Base-by-base conservation (phyloP, 2,329 filamentous ascomycete species). In the Canariomyces notabilis region DNA sequence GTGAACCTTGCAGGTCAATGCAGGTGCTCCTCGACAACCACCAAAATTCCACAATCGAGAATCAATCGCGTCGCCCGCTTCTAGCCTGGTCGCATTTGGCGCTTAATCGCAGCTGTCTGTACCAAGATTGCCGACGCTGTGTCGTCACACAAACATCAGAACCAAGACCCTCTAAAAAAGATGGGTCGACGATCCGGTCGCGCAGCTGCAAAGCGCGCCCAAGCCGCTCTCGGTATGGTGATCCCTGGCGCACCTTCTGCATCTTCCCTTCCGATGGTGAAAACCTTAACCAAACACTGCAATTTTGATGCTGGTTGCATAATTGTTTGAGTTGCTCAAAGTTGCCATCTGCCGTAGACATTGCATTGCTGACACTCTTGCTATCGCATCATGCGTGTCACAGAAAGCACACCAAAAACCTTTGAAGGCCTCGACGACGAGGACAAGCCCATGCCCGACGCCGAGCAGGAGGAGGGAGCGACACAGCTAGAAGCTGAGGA, bases 351-450 rank as follows among this genome's bases (percentile, higher is more conserved):
- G 15, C 22, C 16, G 12, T 12, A 11, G 19, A 12, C n/a, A 31
- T 32, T 29, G 18, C n/a, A 19, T 45, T 45, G 26, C 42, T 45
- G 8, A 45, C 42, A 12, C 6, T n/a, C 9, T n/a, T n/a, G 19
- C 20, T 21, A 32, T 32, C 37, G 35, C 15, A 19, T 4, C 22
- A 35, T 37, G 20, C 18, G 40, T 49, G 20, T n/a, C 7, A 29
- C 54, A 76, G 74, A 75, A 61, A 73, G 67, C 54, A 74, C 71
- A 22, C 69, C 76, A 33, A 67, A 67, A 61, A 62, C 61, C 29
- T 67, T 66, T 45, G 65, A 71, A 38, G 65, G 64, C 14, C 62
- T 67, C 9, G 68, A 74, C 35, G 68, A 71, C 43, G 69, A 73
- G 40, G 72, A 75, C 34, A 70, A 76, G 50, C 60, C 61, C 43